Conservation (phyloP, 371 early-diverging fungal species). For the Nematocida sp. region DNA sequence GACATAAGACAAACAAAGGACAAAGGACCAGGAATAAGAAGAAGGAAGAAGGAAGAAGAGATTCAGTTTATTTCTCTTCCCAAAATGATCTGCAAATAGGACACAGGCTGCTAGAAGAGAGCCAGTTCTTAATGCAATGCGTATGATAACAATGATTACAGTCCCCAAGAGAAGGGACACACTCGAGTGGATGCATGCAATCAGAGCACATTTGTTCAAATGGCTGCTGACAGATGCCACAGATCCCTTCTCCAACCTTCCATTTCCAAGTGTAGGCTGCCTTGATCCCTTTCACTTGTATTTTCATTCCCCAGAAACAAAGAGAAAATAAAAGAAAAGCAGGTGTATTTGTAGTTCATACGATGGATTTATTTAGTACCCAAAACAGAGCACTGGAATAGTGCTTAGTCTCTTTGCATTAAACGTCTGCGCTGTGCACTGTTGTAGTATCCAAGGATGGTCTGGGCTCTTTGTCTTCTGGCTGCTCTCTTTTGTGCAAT, state of each 20-base stretch:
- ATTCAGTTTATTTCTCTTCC: conserved; percentile 47
- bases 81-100: conserved; percentile 64
- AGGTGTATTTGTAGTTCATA: neutral
- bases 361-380: neutral
- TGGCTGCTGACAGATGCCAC: conserved; percentile 65
- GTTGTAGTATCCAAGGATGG: neutral
- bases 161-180: conserved; percentile 60
- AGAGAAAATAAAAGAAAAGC: conserved; percentile 4
- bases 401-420: conserved; percentile 5
- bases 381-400: no score
- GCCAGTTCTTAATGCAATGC: conserved; percentile 63
- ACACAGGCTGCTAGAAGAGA: conserved; percentile 58
- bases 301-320: conserved; percentile 32
- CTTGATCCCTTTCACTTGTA: conserved; percentile 55
- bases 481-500: conserved; percentile 38
- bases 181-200: conserved; percentile 64
- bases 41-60: no score
- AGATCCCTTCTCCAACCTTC: conserved; percentile 60
- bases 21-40: no score
- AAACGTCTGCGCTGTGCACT: conserved; percentile 13
- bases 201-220: conserved; percentile 63
- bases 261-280: conserved; percentile 62
- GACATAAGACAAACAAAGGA: no score
- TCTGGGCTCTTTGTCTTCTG: neutral
- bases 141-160: conserved; percentile 64